Base-by-base conservation (phyloP, 345 rosid genomes). In the Boechera divaricarpa region DNA sequence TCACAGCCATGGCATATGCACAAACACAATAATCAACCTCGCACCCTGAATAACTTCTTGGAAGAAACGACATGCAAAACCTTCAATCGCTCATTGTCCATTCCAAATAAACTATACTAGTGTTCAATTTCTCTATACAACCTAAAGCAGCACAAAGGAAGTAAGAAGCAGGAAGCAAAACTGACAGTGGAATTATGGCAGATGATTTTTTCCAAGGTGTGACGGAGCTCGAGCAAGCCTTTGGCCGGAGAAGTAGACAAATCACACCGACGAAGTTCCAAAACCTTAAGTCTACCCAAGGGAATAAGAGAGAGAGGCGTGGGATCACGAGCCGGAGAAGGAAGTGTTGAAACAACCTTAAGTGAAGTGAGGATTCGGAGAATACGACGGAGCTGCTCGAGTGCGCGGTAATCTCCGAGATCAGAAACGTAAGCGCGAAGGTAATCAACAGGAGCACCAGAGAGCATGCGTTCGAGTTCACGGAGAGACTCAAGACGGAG, bases 121-220 rank as follows among this genome's bases (percentile, higher is more conserved):
- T 51, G 36, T 53, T 66, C 45, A 55, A 38, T 29, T 28, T 38
- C 68, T 26, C 66, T 45, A 13, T 28, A 41, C 53, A 73, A 31
- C 53, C 36, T 33, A 60, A 21, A 49, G 44, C 7, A 35, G 28
- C 35, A 54, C 31, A 69, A 55, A 52, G 56, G 54, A 36, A 41
- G 10, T 2, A 62, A 51, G 9, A 3, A n/a, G 6, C 2, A 73
- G 54, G 42, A 31, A 18, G 32, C 24, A 33, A 16, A 59, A 85
- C 96, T 88, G 70, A 94, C 98, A 58, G 98, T 90, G 64, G 98
- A 94, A 79, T 94, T 90, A 63, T 92, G 98, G 72, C 98, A 94
- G 24, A 88, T 82, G 68, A 94, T 88, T 83, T 92, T 94, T 83
- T 94, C 98, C 83, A 94, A 74, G 8, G 98, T 88, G 78, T 88